These are phyloP conservation scores for Platismatia glauca DNA, from an alignment of 495 filamentous ascomycete genomes.

Conservation along the genomic window DNA sequence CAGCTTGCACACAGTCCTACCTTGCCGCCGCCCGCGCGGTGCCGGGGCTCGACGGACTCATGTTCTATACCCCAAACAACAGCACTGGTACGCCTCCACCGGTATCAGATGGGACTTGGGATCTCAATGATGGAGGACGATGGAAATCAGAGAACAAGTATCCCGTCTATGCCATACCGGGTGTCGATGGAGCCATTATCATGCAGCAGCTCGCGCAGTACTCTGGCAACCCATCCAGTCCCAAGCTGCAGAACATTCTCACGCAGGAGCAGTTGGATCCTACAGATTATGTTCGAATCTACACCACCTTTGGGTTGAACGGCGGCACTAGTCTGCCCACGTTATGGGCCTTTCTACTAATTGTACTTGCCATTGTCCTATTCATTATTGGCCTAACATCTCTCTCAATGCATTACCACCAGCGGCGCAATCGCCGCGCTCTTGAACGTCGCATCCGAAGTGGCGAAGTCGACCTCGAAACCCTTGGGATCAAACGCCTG, in stretches of 20 bases:
- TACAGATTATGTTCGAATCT: constrained; percentile 46
- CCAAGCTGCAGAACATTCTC: constrained; percentile 50
- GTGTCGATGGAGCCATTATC: constrained; percentile 51
- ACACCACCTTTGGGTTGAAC: constrained; percentile 48
- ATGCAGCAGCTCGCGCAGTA: constrained; percentile 66
- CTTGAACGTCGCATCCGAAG: constrained; percentile 59
- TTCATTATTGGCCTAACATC: constrained; percentile 55
- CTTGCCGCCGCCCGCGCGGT: constrained; percentile 46
- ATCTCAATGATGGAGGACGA: constrained; percentile 48
- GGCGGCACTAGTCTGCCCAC: constrained; percentile 45
- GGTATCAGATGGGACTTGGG: constrained; percentile 51
- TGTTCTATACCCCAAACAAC: constrained; percentile 65
- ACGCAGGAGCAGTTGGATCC: constrained; percentile 32
- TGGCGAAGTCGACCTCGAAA: constrained; percentile 75
- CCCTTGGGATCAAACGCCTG: constrained; percentile 64
- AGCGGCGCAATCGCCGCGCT: constrained; percentile 52
- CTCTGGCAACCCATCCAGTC: constrained; percentile 57
- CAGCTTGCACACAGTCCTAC: constrained; percentile 59
- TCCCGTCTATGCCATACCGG: constrained; percentile 79
- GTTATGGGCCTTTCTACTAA: constrained; percentile 76
- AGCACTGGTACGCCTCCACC: constrained; percentile 51
- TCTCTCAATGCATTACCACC: constrained; percentile 62
- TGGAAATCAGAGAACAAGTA: constrained; percentile 60
- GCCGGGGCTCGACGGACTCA: constrained; percentile 40
- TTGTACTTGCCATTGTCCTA: constrained; percentile 67